A percentile compares a stretch with the other conserved stretches of the same genome.
phyloP scores from a whole-genome alignment of 2,329 filamentous ascomycete species.

The Aureobasidium sp. region DNA sequence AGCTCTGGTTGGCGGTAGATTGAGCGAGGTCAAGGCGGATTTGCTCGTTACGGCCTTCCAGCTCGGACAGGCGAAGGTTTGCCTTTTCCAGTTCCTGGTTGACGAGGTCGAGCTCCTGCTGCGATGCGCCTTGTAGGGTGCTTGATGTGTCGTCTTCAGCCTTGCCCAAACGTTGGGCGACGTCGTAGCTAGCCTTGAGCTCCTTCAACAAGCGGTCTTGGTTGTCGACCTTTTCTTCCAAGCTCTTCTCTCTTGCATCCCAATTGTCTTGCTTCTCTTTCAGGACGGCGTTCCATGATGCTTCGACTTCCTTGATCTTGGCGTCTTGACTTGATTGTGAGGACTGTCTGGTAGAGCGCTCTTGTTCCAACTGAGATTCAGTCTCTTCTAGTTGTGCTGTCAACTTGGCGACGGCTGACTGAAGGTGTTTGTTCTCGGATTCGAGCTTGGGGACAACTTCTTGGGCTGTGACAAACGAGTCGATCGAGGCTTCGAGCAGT shows the following conservation, averaged over 20 bases:
- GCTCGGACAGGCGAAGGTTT: constrained; percentile 75
- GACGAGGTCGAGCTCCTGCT: constrained; percentile 88
- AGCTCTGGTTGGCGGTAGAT: constrained; percentile 62
- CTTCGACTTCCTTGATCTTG: constrained; percentile 81
- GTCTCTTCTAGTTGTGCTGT: constrained; percentile 76
- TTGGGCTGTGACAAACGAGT: constrained; percentile 84
- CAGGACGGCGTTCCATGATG: constrained; percentile 81
- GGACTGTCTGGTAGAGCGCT: constrained; percentile 62
- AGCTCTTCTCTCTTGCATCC: constrained; percentile 80
- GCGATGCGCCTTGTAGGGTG: constrained; percentile 58
- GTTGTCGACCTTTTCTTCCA: constrained; percentile 90
- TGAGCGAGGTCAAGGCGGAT: constrained; percentile 84
- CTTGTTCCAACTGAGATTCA: constrained; percentile 70
- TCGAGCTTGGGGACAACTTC: constrained; percentile 84
- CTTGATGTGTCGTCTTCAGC: constrained; percentile 50
- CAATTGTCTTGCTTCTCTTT: constrained; percentile 95
- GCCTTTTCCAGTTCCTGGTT: constrained; percentile 86
- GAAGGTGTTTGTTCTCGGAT: constrained; percentile 82
- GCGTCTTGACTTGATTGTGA: constrained; percentile 69
- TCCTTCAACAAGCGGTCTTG: constrained; percentile 89
- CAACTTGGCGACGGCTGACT: constrained; percentile 65
- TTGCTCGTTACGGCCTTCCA: constrained; percentile 91
- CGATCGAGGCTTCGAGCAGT: constrained; percentile 88
- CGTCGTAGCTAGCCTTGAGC: constrained; percentile 94
- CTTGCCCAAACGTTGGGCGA: constrained; percentile 78